Conservation (phyloP, 345 rosid species). For the Lepidium sativum region DNA sequence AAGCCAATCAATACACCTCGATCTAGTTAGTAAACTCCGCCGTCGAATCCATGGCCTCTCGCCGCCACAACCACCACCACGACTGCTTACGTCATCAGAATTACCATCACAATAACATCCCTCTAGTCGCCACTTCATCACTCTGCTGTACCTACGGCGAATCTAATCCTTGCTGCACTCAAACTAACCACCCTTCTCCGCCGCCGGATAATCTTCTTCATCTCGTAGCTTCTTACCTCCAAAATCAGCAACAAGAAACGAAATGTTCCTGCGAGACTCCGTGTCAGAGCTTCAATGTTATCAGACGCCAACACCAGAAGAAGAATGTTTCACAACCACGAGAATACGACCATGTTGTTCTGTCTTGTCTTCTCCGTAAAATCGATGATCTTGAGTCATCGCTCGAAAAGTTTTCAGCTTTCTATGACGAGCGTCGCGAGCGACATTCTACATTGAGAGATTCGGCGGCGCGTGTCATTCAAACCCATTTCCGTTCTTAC, state of each 20-base stretch:
- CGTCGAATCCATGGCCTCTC: constrained; percentile 42
- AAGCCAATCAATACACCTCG: neutral
- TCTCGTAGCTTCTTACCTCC: constrained; percentile 40
- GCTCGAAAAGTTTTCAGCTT: constrained; percentile 28
- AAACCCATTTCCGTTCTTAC: constrained; percentile 64
- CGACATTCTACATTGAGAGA: constrained; percentile 41
- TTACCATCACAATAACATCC: constrained; percentile 21
- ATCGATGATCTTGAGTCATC: constrained; percentile 49
- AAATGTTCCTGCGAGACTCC: constrained; percentile 6
- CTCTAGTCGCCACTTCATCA: constrained; percentile 7
- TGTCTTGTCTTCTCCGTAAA: constrained; percentile 49
- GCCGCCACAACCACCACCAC: constrained; percentile 25
- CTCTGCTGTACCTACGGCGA: constrained; percentile 27
- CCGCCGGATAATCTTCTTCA: constrained; percentile 46
- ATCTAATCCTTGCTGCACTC: constrained; percentile 22
- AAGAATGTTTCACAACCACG: constrained; percentile 21
- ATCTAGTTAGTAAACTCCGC: neutral
- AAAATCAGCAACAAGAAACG: constrained; percentile 30
- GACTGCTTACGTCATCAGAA: constrained; percentile 11
- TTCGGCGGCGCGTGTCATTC: constrained; percentile 76
- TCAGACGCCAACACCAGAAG: neutral
- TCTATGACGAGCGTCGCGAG: constrained; percentile 3
- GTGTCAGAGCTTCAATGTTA: neutral
- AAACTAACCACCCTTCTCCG: constrained; percentile 12
- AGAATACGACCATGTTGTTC: constrained; percentile 17